phyloP scores from a whole-genome alignment of 305 asterid genomes.

The Caryopteris hybrid region DNA sequence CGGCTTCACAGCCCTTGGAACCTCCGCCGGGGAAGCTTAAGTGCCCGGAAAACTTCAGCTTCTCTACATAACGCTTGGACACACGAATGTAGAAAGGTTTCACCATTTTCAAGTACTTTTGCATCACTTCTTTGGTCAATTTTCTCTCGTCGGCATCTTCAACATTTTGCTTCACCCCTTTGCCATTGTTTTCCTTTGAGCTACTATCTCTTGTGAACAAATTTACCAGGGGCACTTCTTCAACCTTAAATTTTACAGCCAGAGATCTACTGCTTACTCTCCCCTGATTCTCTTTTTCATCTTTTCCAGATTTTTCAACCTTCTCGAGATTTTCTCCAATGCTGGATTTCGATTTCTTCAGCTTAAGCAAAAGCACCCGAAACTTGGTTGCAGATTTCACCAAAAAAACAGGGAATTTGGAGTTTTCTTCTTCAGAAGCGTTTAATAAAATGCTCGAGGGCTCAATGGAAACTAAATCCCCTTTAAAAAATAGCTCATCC shows the following conservation, averaged over 20 bases:
- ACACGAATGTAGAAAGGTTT: conserved; percentile 75
- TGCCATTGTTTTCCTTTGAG: conserved; percentile 28
- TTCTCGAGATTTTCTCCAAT: conserved; percentile 18
- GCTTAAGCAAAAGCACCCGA: conserved; percentile 65
- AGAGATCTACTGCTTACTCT: conserved; percentile 36
- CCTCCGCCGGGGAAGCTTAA: conserved; percentile 26
- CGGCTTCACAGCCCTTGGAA: conserved; percentile 20
- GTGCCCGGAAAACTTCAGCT: conserved; percentile 42
- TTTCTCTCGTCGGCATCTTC: conserved; percentile 35
- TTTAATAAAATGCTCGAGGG: conserved; percentile 32
- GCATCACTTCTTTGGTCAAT: conserved; percentile 49
- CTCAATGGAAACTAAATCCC: conserved; percentile 48
- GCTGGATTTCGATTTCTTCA: conserved; percentile 55
- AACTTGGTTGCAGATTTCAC: conserved; percentile 73
- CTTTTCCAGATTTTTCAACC: conserved; percentile 8
- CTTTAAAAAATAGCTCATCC: conserved; percentile 52
- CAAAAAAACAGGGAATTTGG: conserved; percentile 48
- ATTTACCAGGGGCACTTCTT: conserved; percentile 51
- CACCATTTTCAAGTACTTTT: conserved; percentile 72
- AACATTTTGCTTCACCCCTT: neutral
- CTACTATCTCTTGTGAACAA: conserved; percentile 52
- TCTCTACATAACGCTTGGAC: conserved; percentile 65
- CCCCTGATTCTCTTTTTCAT: conserved; percentile 17
- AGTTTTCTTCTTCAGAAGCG: conserved; percentile 43
- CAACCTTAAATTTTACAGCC: conserved; percentile 57